phyloP scores from a whole-genome alignment of 352 stramenopile species.

The Thalassiosira ordinaria region DNA sequence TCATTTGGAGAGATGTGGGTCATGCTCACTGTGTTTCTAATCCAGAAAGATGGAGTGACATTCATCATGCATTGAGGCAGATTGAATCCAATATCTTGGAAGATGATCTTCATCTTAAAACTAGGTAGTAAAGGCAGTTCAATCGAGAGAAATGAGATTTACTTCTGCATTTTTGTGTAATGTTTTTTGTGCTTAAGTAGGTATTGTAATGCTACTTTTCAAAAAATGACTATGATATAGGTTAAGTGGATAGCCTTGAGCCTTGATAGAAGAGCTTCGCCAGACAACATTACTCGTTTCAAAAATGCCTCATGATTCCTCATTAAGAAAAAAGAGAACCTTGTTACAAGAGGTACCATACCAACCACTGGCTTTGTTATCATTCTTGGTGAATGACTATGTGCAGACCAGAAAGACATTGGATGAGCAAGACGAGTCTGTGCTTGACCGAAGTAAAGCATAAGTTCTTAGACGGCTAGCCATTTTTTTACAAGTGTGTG shows the following conservation, averaged over 20 bases:
- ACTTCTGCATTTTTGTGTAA: too few relatives aligned
- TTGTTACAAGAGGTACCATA: too few relatives aligned
- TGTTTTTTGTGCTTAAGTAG: too few relatives aligned
- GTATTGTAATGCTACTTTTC: too few relatives aligned
- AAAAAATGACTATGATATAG: not conserved
- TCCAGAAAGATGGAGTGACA: constrained; percentile 60
- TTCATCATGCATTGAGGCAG: constrained; percentile 48
- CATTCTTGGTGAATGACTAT: too few relatives aligned
- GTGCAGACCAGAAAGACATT: too few relatives aligned
- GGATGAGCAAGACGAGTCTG: too few relatives aligned
- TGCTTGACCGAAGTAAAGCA: not conserved
- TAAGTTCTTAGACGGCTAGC: not conserved
- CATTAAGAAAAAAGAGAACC: not conserved
- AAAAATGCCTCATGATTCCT: not conserved
- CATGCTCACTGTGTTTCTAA: constrained; percentile 64
- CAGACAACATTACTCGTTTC: not conserved
- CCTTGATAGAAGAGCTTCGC: not conserved
- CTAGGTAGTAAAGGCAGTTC: too few relatives aligned
- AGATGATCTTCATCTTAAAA: not conserved
- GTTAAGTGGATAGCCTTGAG: too few relatives aligned
- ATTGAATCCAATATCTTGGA: constrained; percentile 37
- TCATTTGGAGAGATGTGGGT: constrained; percentile 62
- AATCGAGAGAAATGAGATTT: too few relatives aligned
- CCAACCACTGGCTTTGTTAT: too few relatives aligned
- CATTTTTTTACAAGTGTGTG: constrained; percentile 20